These are phyloP conservation scores for Calonectria crousiana DNA, from an alignment of 2,329 filamentous ascomycete species.

Conservation along the genomic window DNA sequence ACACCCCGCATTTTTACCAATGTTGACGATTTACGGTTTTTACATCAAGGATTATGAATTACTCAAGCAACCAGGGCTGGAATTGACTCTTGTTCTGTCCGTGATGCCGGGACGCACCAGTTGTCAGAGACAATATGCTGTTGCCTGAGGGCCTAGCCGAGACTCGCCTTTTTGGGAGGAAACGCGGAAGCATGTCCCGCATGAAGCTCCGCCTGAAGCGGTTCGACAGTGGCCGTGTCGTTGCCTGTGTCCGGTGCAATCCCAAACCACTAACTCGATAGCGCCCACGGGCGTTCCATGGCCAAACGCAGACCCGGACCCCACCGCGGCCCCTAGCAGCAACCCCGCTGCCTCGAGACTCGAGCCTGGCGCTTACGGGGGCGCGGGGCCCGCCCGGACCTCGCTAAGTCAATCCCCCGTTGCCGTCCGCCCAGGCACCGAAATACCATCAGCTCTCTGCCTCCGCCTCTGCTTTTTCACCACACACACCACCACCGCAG, in stretches of 20 bases:
- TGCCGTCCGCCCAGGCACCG: slow-evolving; percentile 32
- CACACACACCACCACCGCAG: slow-evolving; percentile 2
- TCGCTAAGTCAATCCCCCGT: slow-evolving; percentile 8
- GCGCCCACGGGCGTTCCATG: not conserved
- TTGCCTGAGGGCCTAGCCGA: not conserved
- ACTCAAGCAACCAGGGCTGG: not conserved
- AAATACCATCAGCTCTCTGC: slow-evolving; percentile 8
- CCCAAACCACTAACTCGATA: not conserved
- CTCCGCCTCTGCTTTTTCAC: slow-evolving; percentile 10
- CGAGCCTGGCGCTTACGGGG: slow-evolving; percentile 25
- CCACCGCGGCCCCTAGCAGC: slow-evolving; percentile 29
- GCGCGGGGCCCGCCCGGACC: slow-evolving; percentile 1
- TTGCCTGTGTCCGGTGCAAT: not conserved
- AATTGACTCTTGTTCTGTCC: not conserved
- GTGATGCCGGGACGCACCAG: not conserved
- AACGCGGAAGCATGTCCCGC: not conserved
- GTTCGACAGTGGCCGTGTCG: not conserved
- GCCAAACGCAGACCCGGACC: not conserved
- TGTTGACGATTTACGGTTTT: not conserved
- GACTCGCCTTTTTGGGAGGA: not conserved
- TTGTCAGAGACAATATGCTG: not conserved
- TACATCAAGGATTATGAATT: not conserved
- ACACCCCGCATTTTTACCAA: not conserved
- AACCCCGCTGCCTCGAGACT: slow-evolving; percentile 18
- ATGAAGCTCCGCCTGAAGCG: not conserved